These are phyloP conservation scores for Lumnitzera littorea DNA, from an alignment of 345 rosid species.

Conservation along the genomic window DNA sequence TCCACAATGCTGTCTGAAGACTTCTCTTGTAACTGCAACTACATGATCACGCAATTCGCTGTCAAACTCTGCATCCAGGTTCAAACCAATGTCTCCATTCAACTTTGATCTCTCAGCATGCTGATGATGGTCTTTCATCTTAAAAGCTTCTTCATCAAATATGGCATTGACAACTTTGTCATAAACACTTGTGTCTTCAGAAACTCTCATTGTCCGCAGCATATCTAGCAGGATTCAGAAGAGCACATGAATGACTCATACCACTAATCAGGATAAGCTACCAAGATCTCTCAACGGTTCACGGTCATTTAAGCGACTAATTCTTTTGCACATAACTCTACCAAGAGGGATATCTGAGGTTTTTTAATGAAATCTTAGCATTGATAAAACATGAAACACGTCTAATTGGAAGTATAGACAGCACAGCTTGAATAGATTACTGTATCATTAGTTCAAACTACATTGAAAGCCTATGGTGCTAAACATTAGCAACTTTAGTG, in stretches of 20 bases:
- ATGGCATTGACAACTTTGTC: constrained; percentile 78
- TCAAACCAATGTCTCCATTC: constrained; percentile 29
- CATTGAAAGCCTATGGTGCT: no score
- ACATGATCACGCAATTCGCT: constrained; percentile 83
- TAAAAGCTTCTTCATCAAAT: constrained; percentile 64
- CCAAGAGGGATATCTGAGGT: no score
- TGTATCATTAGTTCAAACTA: no score
- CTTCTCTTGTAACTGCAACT: constrained; percentile 66
- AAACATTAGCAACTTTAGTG: no score
- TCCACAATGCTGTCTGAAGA: constrained; percentile 77
- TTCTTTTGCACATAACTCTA: no score
- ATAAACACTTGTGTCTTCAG: constrained; percentile 81
- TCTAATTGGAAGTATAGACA: no score
- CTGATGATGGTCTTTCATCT: constrained; percentile 44
- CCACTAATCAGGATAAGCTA: no score
- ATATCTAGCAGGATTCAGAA: constrained; percentile 44
- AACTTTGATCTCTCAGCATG: constrained; percentile 28
- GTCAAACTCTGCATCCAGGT: constrained; percentile 49
- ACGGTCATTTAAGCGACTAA: no score
- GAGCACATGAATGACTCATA: constrained; percentile 7
- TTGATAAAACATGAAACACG: no score
- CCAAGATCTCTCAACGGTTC: no score
- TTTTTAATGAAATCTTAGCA: no score
- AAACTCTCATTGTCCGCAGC: constrained; percentile 70
- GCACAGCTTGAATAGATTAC: no score